These are phyloP conservation scores for Ascochyta lentis DNA, from an alignment of 2,329 filamentous ascomycete genomes.

Conservation along the genomic window DNA sequence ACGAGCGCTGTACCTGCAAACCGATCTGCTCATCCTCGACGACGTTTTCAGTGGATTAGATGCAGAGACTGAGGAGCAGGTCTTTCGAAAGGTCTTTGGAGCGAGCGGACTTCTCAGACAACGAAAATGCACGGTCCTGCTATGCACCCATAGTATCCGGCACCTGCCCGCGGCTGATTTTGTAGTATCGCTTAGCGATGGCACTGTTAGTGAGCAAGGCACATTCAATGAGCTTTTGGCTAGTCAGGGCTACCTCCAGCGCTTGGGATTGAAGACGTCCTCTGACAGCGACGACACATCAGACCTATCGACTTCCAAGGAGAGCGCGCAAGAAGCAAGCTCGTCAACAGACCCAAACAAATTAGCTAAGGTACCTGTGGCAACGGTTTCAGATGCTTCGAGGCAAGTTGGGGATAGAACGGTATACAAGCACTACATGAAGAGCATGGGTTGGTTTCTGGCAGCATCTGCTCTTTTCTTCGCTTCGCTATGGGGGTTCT, in stretches of 20 bases:
- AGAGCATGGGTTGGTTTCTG: constrained; percentile 14
- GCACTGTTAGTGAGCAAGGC: constrained; percentile 37
- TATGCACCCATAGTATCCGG: constrained; percentile 21
- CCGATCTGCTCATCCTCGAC: constrained; percentile 54
- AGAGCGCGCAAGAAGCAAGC: too few species aligned
- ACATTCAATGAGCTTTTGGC: constrained; percentile 39
- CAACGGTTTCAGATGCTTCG: too few species aligned
- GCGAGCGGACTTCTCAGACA: constrained; percentile 50
- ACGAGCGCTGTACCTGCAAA: constrained; percentile 56
- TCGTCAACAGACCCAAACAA: too few species aligned
- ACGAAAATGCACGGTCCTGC: constrained; percentile 28
- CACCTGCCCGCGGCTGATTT: constrained; percentile 21
- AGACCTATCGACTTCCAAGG: constrained; percentile 1
- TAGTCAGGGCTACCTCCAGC: constrained; percentile 44
- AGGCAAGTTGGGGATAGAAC: constrained; percentile 16
- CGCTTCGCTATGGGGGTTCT: constrained; percentile 10
- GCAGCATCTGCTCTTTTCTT: constrained; percentile 6
- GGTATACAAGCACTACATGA: constrained; percentile 23
- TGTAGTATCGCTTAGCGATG: constrained; percentile 12
- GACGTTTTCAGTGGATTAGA: constrained; percentile 59
- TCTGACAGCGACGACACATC: too few species aligned
- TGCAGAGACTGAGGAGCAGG: constrained; percentile 53
- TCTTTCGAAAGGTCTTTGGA: constrained; percentile 54
- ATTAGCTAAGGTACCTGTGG: too few species aligned
- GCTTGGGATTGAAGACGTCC: background rate